Evolutionary conservation across 208 protist species (phyloP).

Genomic region (Wallacemonas collosoma): DNA sequence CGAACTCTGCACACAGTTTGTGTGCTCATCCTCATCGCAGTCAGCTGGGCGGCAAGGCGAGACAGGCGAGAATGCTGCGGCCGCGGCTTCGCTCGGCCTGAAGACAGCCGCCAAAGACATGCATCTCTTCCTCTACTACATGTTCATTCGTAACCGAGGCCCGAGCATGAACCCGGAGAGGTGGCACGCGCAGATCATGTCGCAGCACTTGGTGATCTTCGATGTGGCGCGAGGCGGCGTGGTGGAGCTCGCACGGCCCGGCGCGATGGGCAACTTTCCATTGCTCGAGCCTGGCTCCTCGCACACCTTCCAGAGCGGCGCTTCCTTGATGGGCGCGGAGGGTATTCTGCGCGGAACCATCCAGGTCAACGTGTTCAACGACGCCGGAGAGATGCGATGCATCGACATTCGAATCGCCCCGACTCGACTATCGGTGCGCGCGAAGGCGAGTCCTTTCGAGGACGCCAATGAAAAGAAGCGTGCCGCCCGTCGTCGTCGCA

Average conservation of each 20-base stretch:
- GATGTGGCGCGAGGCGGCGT: conserved; percentile 42
- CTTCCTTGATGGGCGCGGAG: conserved; percentile 44
- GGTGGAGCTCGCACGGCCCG: conserved; percentile 72
- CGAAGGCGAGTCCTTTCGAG: conserved; percentile 9
- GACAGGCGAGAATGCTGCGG: neutral
- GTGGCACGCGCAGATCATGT: conserved; percentile 83
- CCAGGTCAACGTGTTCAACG: conserved; percentile 81
- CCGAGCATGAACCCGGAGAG: conserved; percentile 52
- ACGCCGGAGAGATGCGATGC: conserved; percentile 59
- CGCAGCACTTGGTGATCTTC: conserved; percentile 73
- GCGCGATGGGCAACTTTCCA: conserved; percentile 78
- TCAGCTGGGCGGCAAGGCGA: neutral
- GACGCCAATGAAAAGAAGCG: conserved; percentile 5
- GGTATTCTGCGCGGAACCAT: conserved; percentile 84
- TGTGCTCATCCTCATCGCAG: conserved; percentile 27
- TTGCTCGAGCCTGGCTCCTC: conserved; percentile 72
- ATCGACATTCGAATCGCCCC: conserved; percentile 78
- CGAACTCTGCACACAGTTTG: conserved; percentile 73
- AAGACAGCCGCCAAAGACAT: conserved; percentile 14
- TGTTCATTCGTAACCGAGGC: conserved; percentile 73
- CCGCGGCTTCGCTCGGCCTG: conserved; percentile 5
- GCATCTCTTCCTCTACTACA: conserved; percentile 81
- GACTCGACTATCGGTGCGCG: conserved; percentile 47
- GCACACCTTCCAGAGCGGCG: conserved; percentile 78
- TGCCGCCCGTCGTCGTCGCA: conserved; percentile 10